Conservation (phyloP, 2,329 filamentous ascomycete genomes). For the Dothideomycetidae sp. region DNA sequence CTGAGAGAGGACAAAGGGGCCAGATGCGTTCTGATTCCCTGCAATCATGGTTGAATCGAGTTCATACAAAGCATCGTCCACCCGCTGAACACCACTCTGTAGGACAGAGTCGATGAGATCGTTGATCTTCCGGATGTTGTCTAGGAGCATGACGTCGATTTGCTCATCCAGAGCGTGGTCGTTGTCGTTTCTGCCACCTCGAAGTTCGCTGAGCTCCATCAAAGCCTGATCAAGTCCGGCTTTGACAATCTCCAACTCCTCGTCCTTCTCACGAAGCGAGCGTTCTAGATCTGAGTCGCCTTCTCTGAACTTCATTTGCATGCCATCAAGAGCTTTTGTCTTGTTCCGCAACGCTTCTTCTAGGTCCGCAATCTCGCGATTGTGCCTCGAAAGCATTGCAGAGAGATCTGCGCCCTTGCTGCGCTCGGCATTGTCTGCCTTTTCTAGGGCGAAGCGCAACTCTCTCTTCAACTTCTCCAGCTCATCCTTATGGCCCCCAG, state of each 20-base stretch:
- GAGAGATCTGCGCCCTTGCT: slow-evolving; percentile 92
- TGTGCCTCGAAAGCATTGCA: slow-evolving; percentile 87
- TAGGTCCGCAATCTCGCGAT: slow-evolving; percentile 90
- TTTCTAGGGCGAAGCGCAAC: slow-evolving; percentile 78
- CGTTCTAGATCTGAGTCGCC: slow-evolving; percentile 76
- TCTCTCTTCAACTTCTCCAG: slow-evolving; percentile 89
- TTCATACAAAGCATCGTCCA: slow-evolving; percentile 94
- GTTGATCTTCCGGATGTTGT: slow-evolving; percentile 85
- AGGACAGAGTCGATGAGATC: slow-evolving; percentile 95
- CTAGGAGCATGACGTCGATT: slow-evolving; percentile 75
- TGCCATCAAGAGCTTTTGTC: slow-evolving; percentile 71
- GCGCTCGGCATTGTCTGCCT: slow-evolving; percentile 80
- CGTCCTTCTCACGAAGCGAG: slow-evolving; percentile 82
- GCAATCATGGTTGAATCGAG: slow-evolving; percentile 96
- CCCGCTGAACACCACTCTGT: slow-evolving; percentile 79
- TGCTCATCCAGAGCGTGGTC: slow-evolving; percentile 77
- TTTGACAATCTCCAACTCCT: slow-evolving; percentile 96
- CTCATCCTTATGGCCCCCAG: slow-evolving; percentile 80
- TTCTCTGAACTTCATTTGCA: slow-evolving; percentile 62
- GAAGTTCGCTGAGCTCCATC: slow-evolving; percentile 80
- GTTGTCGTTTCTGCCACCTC: slow-evolving; percentile 44
- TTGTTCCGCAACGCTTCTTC: slow-evolving; percentile 84
- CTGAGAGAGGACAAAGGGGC: slow-evolving; percentile 86
- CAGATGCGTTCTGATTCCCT: slow-evolving; percentile 94
- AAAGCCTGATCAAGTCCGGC: slow-evolving; percentile 94